Evolutionary conservation across 2,329 filamentous ascomycete genomes (phyloP), one percentile per base, ranked within the genome.

Genomic region (Pseudogymnoascus sp.): DNA sequence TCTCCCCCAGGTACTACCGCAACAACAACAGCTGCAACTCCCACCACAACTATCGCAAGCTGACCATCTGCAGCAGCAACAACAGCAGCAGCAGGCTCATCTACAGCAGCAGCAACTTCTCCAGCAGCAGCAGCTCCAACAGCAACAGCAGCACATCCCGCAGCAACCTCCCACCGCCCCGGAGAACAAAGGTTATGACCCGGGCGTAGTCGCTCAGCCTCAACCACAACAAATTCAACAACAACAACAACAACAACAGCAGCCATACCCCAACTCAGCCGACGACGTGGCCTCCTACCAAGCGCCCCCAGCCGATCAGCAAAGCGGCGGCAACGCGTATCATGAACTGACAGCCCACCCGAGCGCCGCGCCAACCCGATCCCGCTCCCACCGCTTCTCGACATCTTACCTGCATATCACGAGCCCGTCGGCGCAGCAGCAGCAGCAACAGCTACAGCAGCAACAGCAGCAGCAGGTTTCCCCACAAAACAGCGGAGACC

Each of bases 91-190:
- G 67, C 66, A 64, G 51, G 61, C 39, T 66, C 69, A 64, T 62
- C 60, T 60, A 25, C 31, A 31, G 54, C 72, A 74, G 60, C 73
- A 71, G 63, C 70, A 71, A 64, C 68, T 71, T 65, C 73, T 73
- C 57, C 54, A 41, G 16, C 39, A 41, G 7, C 39, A 60, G 67
- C 66, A 64, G 57, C 39, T 66, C 69, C 72, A 74, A 54, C 73
- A 71, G 54, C 62, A 70, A 71, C 63, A 62, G n/a, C 63, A 31
- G 39, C 65, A 63, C 63, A 28, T 25, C 37, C 54, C 61, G 39
- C 28, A 51, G 63, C 54, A 51, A 60, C 23, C 62, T 16, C 19
- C 39, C 37, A 28, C 37, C 63, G 25, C 34, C 21, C 31, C 67
- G 71, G 63, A 69, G 71, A 62, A 41, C 63, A 3, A 66, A 69